phyloP scores from a whole-genome alignment of 2,329 filamentous ascomycete genomes.

The Cordyceps cateniannulata region DNA sequence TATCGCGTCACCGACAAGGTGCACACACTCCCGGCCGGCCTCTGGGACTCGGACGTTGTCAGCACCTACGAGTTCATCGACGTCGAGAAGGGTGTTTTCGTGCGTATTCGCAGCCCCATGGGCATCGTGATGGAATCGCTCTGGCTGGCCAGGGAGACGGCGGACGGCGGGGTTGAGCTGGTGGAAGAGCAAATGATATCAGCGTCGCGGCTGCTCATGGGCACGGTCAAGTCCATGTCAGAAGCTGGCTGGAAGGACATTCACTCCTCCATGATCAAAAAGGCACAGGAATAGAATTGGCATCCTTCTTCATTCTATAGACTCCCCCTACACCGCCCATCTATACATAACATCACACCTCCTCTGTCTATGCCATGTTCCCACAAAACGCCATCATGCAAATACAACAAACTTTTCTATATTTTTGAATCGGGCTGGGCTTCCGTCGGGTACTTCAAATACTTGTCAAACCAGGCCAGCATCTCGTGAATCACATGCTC shows the following conservation, averaged over 20 bases:
- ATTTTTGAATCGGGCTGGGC: neutral
- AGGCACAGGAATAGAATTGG: constrained; percentile 26
- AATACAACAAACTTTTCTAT: neutral
- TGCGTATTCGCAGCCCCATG: constrained; percentile 44
- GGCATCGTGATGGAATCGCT: constrained; percentile 46
- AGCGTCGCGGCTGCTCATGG: constrained; percentile 43
- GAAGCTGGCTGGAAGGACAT: constrained; percentile 44
- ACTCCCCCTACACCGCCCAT: neutral
- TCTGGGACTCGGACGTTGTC: constrained; percentile 49
- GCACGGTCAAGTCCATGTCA: constrained; percentile 43
- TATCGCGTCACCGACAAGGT: constrained; percentile 45
- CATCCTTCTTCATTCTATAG: neutral
- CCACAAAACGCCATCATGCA: neutral
- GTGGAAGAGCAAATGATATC: constrained; percentile 44
- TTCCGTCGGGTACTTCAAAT: neutral
- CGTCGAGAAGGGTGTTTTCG: constrained; percentile 42
- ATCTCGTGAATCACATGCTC: constrained; percentile 6
- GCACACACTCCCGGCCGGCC: constrained; percentile 46
- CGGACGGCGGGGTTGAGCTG: constrained; percentile 32
- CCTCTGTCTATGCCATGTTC: neutral
- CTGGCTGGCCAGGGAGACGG: constrained; percentile 36
- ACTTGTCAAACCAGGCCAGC: constrained; percentile 9
- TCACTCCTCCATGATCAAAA: constrained; percentile 39
- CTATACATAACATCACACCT: neutral
- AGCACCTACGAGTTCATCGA: constrained; percentile 49